Evolutionary conservation across 2,329 filamentous ascomycete species (phyloP).

Genomic region (Hypoxylon sp.): DNA sequence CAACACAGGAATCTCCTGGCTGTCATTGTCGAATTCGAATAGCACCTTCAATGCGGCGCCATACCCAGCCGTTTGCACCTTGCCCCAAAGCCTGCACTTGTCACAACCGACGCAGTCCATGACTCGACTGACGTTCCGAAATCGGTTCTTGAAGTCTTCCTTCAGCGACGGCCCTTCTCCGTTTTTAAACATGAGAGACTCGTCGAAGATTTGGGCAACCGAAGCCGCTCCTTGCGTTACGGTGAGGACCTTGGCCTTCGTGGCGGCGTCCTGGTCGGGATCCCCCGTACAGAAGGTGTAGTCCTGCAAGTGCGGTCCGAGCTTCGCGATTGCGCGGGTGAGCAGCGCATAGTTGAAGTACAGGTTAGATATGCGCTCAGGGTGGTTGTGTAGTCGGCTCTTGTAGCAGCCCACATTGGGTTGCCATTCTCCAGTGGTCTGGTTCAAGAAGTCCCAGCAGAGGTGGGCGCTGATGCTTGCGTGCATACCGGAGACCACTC

Average conservation of each 20-base stretch:
- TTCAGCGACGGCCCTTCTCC: slow-evolving; percentile 82
- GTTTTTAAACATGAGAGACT: slow-evolving; percentile 92
- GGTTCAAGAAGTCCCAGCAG: slow-evolving; percentile 96
- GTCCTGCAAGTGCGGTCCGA: slow-evolving; percentile 80
- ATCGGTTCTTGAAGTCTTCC: slow-evolving; percentile 96
- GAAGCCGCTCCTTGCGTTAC: slow-evolving; percentile 78
- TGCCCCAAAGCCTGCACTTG: slow-evolving; percentile 98
- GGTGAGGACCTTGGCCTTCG: slow-evolving; percentile 82
- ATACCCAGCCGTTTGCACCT: slow-evolving; percentile 94
- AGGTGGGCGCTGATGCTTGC: slow-evolving; percentile 96
- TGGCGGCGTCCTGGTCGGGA: slow-evolving; percentile 78
- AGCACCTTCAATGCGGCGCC: slow-evolving; percentile 94
- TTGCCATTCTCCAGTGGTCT: slow-evolving; percentile 92
- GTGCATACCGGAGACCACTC: slow-evolving; percentile 96
- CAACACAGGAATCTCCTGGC: slow-evolving; percentile 74
- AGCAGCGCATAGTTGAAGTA: slow-evolving; percentile 99
- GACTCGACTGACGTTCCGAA: slow-evolving; percentile 93
- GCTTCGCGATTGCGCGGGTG: slow-evolving; percentile 89
- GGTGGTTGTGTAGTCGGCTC: slow-evolving; percentile 82
- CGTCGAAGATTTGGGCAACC: slow-evolving; percentile 88
- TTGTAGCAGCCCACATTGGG: slow-evolving; percentile 93
- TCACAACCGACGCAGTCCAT: slow-evolving; percentile 99
- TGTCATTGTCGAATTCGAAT: slow-evolving; percentile 85
- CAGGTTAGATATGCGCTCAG: slow-evolving; percentile 94
- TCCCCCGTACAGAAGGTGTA: slow-evolving; percentile 97